Evolutionary conservation across 257 asterid genomes (phyloP).

Genomic region (Fraxinus pennsylvanica): DNA sequence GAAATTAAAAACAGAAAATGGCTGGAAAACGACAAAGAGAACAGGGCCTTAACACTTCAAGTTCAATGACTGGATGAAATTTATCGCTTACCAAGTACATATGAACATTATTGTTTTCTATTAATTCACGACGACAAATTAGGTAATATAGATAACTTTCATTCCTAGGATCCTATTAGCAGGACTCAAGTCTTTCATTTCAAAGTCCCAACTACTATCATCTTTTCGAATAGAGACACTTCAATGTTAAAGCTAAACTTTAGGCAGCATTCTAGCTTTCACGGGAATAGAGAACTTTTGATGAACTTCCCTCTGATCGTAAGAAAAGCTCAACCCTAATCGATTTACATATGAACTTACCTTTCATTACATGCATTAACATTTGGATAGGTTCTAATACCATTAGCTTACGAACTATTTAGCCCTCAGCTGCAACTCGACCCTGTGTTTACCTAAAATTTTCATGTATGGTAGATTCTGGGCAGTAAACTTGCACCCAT

Average conservation of each 20-base stretch:
- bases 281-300: neutral
- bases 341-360: neutral
- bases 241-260: neutral
- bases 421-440: conserved; percentile 6
- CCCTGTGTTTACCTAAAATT: conserved; percentile 17
- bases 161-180: too few species aligned
- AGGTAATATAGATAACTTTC: too few species aligned
- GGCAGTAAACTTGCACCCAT: neutral
- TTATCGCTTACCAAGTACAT: too few species aligned
- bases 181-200: too few species aligned
- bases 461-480: neutral
- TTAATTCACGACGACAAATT: too few species aligned
- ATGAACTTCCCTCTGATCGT: neutral
- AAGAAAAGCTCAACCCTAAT: conserved; percentile 3
- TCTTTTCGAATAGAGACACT: neutral
- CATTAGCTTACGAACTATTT: neutral
- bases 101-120: too few species aligned
- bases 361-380: neutral
- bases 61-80: too few species aligned
- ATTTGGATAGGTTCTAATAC: neutral
- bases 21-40: too few species aligned
- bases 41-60: too few species aligned
- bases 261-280: neutral
- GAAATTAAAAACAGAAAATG: too few species aligned
- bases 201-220: neutral